Conservation (phyloP, 1,284 basidiomycete species). For the Trichosporon inkin region DNA sequence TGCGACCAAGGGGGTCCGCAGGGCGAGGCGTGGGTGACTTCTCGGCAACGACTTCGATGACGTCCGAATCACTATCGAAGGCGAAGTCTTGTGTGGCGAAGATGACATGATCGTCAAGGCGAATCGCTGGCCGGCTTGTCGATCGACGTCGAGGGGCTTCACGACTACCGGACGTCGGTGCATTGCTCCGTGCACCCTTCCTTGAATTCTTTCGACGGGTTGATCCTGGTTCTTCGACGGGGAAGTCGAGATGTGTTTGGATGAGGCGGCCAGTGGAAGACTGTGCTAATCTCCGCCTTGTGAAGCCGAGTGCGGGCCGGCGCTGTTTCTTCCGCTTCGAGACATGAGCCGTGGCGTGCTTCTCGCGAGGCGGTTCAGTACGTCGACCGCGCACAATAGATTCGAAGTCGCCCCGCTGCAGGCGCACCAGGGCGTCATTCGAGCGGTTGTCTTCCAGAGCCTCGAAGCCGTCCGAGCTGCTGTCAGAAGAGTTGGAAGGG, state of each 20-base stretch:
- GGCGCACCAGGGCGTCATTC: constrained; percentile 29
- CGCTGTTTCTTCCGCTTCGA: constrained; percentile 9
- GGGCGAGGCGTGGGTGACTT: background rate
- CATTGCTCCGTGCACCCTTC: background rate
- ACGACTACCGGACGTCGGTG: background rate
- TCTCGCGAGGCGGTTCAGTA: background rate
- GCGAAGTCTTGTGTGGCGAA: constrained; percentile 43
- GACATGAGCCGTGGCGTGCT: background rate
- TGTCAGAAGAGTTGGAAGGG: constrained; percentile 18
- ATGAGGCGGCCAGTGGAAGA: constrained; percentile 10
- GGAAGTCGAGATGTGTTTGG: constrained; percentile 40
- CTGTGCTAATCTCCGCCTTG: background rate
- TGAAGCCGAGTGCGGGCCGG: constrained; percentile 30
- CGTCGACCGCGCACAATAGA: constrained; percentile 31
- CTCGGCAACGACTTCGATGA: constrained; percentile 15
- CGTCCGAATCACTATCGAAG: constrained; percentile 29
- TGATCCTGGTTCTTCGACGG: constrained; percentile 13
- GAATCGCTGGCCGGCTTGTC: constrained; percentile 35
- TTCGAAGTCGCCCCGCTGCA: constrained; percentile 45
- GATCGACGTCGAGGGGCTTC: background rate
- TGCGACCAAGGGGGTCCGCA: background rate
- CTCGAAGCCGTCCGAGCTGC: constrained; percentile 18
- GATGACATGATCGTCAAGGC: constrained; percentile 41
- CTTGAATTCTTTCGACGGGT: background rate
- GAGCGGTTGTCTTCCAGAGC: constrained; percentile 38